Evolutionary conservation across 2,329 filamentous ascomycete genomes (phyloP), one percentile per base, ranked within the genome.

Genomic region (Fusarium staphyleae): DNA sequence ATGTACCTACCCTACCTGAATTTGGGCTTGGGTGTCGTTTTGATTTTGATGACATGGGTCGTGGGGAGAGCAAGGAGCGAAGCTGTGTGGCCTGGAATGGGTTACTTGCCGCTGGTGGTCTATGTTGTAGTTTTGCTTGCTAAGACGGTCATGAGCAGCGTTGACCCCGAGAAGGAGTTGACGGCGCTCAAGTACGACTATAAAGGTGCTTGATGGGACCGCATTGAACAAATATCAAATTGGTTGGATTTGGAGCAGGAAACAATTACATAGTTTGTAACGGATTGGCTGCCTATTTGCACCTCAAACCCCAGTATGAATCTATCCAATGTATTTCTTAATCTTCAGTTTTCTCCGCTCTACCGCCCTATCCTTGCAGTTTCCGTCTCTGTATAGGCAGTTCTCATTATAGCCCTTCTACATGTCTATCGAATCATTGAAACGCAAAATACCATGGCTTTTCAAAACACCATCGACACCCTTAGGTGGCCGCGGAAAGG

Each of bases 341-440:
- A 12, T 55, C 50, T 52, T 16, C 4, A 14, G 14, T 19, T 26
- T 33, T n/a, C 46, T 42, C 52, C 34, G 48, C 18, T 66, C 60
- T 62, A 67, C 42, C 42, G 35, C 32, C 34, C 48, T 24, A 39
- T 32, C 47, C 48, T 46, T 37, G 46, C 41, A 43, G 30, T 28
- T n/a, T n/a, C n/a, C n/a, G 3, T 65, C 63, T 43, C 63, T 40
- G 52, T 53, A 35, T 32, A 39, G 44, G 44, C 60, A 52, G 63
- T 34, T 61, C 48, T 66, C 58, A 66, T 67, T 65, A 66, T 35
- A 50, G 34, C 34, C 52, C 36, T 43, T 65, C 73, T 77, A 85
- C 72, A 85, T 81, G 69, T 93, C 89, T 78, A 98, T 91, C 58
- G 88, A 91, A 75, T 97, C 93, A 71, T 93, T 96, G 74, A 99